Percentiles rank a stretch among this genome's conserved stretches.
phyloP scores from a whole-genome alignment of 192 early-diverging fungal species.

The Mortierella antarctica region DNA sequence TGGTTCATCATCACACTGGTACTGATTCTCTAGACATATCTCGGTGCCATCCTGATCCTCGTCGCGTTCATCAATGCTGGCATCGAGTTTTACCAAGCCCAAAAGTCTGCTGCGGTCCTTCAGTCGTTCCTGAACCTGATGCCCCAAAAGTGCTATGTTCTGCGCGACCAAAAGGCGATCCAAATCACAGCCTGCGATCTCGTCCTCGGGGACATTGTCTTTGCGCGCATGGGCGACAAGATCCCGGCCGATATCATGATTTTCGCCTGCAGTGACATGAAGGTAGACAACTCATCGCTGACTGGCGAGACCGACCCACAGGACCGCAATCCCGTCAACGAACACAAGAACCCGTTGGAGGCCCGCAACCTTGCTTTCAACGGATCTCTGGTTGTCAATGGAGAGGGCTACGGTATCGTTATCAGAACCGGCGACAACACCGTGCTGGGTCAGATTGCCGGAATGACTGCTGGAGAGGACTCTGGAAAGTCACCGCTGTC shows the following conservation, averaged over 20 bases:
- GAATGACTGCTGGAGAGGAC: slow-evolving; percentile 83
- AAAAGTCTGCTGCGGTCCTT: slow-evolving; percentile 90
- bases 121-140: slow-evolving; percentile 95
- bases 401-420: slow-evolving; percentile 93
- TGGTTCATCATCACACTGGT: not conserved
- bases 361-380: slow-evolving; percentile 93
- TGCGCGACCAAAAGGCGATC: slow-evolving; percentile 77
- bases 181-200: slow-evolving; percentile 77
- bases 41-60: slow-evolving; percentile 89
- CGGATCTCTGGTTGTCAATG: slow-evolving; percentile 83
- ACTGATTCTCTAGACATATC: slow-evolving; percentile 69
- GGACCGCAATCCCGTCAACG: slow-evolving; percentile 73
- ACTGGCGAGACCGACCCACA: slow-evolving; percentile 98
- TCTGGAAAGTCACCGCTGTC: slow-evolving; percentile 79
- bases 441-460: slow-evolving; percentile 96
- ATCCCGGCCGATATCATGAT: slow-evolving; percentile 91
- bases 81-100: slow-evolving; percentile 93
- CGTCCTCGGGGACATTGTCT: slow-evolving; percentile 90
- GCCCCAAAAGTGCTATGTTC: slow-evolving; percentile 81
- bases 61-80: slow-evolving; percentile 92
- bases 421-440: slow-evolving; percentile 93
- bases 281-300: slow-evolving; percentile 96
- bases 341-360: slow-evolving; percentile 85
- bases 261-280: slow-evolving; percentile 84
- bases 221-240: slow-evolving; percentile 93